Evolutionary conservation across 1,284 basidiomycete species (phyloP).

Genomic region (Naganishia sp.): DNA sequence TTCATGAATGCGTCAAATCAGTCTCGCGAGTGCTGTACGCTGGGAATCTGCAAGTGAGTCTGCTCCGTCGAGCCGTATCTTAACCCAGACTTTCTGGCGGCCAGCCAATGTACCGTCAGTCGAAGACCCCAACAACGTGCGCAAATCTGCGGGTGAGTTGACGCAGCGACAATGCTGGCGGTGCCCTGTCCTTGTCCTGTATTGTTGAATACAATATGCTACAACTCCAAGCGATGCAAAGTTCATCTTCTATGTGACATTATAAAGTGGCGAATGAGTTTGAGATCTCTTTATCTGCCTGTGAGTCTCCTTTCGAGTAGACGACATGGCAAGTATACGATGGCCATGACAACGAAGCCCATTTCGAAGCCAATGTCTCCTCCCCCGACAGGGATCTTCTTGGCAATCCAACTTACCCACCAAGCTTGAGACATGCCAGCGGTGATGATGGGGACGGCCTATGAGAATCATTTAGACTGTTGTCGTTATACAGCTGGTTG

Average conservation of each 20-base stretch:
- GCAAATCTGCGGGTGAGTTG: neutral
- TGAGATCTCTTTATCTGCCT: constrained; percentile 33
- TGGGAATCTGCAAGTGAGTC: constrained; percentile 19
- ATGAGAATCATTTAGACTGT: neutral
- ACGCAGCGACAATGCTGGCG: neutral
- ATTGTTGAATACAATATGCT: constrained; percentile 20
- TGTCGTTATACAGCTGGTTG: neutral
- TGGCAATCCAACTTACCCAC: constrained; percentile 54
- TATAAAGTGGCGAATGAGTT: too few relatives aligned
- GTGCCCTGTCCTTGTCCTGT: constrained; percentile 8
- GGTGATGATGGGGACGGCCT: constrained; percentile 48
- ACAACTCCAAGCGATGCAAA: neutral
- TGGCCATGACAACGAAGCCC: constrained; percentile 41
- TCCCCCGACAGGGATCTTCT: constrained; percentile 45
- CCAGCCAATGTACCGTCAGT: neutral
- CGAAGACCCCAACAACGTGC: neutral
- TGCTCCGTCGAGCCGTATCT: neutral
- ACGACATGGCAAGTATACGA: constrained; percentile 43
- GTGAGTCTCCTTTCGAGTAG: constrained; percentile 49
- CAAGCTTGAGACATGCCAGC: constrained; percentile 52
- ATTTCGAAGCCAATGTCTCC: constrained; percentile 47
- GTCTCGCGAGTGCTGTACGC: neutral
- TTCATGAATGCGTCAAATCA: constrained; percentile 8
- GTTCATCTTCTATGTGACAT: too few relatives aligned
- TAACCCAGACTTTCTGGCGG: neutral